phyloP scores from a whole-genome alignment of 2,329 filamentous ascomycete species.

The Aspergillus sp. region DNA sequence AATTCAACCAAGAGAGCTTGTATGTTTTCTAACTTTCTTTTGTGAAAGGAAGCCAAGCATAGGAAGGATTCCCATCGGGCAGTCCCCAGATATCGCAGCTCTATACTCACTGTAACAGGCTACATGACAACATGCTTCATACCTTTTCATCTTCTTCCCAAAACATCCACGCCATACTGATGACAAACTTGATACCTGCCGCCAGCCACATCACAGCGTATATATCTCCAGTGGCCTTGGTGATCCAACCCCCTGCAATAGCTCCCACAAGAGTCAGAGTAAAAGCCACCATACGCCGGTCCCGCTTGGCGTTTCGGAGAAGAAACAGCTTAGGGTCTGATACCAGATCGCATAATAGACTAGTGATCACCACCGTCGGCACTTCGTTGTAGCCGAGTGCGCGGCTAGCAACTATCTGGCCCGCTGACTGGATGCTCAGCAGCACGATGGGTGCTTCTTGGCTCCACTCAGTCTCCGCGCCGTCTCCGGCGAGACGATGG shows the following conservation, averaged over 20 bases:
- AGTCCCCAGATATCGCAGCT: background rate
- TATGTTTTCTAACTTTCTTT: too few relatives aligned
- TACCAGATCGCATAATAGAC: conserved; percentile 29
- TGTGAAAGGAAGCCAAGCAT: too few relatives aligned
- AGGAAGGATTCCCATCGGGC: too few relatives aligned
- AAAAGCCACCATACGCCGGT: conserved; percentile 26
- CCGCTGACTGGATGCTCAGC: conserved; percentile 30
- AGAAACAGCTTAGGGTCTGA: conserved; percentile 27
- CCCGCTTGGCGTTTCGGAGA: conserved; percentile 25
- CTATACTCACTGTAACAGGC: background rate
- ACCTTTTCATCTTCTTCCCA: conserved; percentile 9
- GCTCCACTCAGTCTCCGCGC: conserved; percentile 15
- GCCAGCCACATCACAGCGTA: conserved; percentile 23
- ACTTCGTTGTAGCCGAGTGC: conserved; percentile 28
- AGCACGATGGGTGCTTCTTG: conserved; percentile 29
- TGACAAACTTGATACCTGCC: conserved; percentile 21
- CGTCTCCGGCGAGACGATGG: background rate
- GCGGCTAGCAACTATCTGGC: conserved; percentile 29
- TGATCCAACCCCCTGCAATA: conserved; percentile 28
- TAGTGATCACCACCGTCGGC: conserved; percentile 33
- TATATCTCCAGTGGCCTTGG: conserved; percentile 22
- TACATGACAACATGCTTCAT: background rate
- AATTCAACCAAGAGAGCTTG: too few relatives aligned
- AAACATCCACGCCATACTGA: conserved; percentile 20
- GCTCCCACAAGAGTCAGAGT: conserved; percentile 24